Evolutionary conservation across 768 basidiomycete genomes (phyloP).

Genomic region (Tubosaeta sp.): DNA sequence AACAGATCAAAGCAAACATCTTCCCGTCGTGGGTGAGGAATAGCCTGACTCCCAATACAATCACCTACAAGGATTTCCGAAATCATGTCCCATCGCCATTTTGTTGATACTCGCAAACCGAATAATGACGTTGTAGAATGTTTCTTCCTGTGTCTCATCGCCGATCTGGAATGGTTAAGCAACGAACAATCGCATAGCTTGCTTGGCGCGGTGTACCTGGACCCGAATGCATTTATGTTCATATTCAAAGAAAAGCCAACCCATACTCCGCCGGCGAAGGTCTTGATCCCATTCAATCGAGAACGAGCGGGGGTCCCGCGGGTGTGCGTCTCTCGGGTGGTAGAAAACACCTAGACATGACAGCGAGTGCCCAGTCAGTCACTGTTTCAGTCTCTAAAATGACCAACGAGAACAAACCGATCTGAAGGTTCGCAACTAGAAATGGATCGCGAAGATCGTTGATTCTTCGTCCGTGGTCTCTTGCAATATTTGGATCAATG

Average conservation of each 20-base stretch:
- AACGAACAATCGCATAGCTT: background rate
- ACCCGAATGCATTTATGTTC: slow-evolving; percentile 64
- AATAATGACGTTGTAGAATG: slow-evolving; percentile 49
- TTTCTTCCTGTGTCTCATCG: slow-evolving; percentile 47
- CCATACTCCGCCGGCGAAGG: slow-evolving; percentile 43
- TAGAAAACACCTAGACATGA: slow-evolving; percentile 26
- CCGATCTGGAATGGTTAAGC: slow-evolving; percentile 45
- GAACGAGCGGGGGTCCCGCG: slow-evolving; percentile 45
- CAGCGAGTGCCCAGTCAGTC: background rate
- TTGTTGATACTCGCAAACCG: slow-evolving; percentile 55
- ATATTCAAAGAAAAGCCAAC: slow-evolving; percentile 60
- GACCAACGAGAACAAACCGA: slow-evolving; percentile 43
- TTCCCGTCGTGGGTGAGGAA: slow-evolving; percentile 24
- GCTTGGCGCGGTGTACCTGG: slow-evolving; percentile 37
- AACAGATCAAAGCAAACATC: slow-evolving; percentile 66
- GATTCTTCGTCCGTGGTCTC: slow-evolving; percentile 43
- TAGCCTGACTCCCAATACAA: background rate
- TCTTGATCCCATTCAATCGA: slow-evolving; percentile 68
- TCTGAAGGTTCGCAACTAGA: slow-evolving; percentile 60
- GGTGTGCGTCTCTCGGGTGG: slow-evolving; percentile 18
- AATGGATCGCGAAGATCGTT: slow-evolving; percentile 43
- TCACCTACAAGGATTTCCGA: slow-evolving; percentile 56
- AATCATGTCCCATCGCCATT: slow-evolving; percentile 58
- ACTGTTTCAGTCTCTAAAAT: background rate
- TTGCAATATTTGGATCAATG: slow-evolving; percentile 50